A percentile compares a stretch with the other conserved stretches of the same genome.
These are phyloP conservation scores for Pichia phayaonensis DNA, from an alignment of 805 yeast genomes.

Conservation along the genomic window DNA sequence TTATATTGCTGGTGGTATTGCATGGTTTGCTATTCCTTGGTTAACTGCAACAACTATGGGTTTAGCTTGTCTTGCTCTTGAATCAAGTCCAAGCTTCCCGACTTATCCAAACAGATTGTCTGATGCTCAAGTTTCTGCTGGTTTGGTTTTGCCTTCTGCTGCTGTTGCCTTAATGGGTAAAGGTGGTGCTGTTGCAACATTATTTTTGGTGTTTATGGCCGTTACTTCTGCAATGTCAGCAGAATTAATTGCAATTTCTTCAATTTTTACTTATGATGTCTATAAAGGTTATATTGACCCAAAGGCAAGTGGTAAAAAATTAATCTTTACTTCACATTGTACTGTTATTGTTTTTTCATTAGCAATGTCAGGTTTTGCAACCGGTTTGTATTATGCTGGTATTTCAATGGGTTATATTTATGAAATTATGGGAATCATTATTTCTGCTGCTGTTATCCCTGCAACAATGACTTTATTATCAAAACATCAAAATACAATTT, in stretches of 20 bases:
- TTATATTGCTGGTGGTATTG: conserved; percentile 78
- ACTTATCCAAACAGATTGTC: conserved; percentile 65
- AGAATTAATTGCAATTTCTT: conserved; percentile 81
- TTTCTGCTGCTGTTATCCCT: conserved; percentile 81
- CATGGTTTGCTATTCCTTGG: conserved; percentile 90
- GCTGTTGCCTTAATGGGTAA: conserved; percentile 80
- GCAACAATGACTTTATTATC: conserved; percentile 60
- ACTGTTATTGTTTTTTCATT: conserved; percentile 52
- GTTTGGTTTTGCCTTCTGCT: conserved; percentile 69
- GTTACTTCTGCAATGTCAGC: conserved; percentile 91
- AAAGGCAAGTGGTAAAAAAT: conserved; percentile 62
- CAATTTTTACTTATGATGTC: conserved; percentile 78
- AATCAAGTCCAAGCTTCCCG: conserved; percentile 65
- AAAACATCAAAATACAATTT: conserved; percentile 53
- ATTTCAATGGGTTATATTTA: conserved; percentile 83
- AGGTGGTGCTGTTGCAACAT: conserved; percentile 81
- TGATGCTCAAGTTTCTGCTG: conserved; percentile 68
- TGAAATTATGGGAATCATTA: conserved; percentile 83
- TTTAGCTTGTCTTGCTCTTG: conserved; percentile 70
- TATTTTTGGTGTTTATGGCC: conserved; percentile 81
- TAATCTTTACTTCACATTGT: conserved; percentile 61
- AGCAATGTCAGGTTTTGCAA: conserved; percentile 74
- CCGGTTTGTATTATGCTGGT: conserved; percentile 74
- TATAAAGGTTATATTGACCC: conserved; percentile 79
- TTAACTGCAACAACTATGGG: conserved; percentile 81